These are phyloP conservation scores for Acacia melanoxylon DNA, from an alignment of 306 rosid genomes.

Conservation along the genomic window DNA sequence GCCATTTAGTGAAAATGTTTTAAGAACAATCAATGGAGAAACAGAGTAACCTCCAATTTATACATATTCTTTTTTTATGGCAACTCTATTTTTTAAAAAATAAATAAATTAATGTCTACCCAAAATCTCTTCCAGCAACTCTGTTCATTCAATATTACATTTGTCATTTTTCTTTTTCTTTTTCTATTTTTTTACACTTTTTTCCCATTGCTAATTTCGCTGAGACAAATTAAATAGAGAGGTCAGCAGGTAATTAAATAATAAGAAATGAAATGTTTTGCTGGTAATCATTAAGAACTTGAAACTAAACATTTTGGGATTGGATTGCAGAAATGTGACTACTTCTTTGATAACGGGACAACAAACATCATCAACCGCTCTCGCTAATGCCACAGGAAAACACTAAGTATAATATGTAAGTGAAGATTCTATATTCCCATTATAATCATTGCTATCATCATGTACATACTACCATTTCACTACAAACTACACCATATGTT, in stretches of 20 bases:
- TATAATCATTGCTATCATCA: neutral
- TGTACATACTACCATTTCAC: too few species aligned
- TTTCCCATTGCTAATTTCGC: neutral
- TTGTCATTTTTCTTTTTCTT: too few species aligned
- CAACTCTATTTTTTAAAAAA: too few species aligned
- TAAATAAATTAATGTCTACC: neutral
- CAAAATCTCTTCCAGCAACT: neutral
- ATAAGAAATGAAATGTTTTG: neutral
- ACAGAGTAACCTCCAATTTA: neutral
- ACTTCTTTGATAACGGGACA: constrained; percentile 51
- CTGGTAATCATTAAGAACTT: neutral
- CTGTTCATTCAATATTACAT: neutral
- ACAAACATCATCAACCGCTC: constrained; percentile 36
- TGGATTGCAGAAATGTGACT: constrained; percentile 47
- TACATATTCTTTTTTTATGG: too few species aligned
- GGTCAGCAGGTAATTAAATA: too few species aligned
- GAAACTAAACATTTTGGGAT: neutral
- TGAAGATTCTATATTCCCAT: neutral
- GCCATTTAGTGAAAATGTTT: neutral
- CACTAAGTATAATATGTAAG: constrained; percentile 43
- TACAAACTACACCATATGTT: too few species aligned
- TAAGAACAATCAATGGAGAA: neutral
- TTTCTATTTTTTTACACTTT: neutral
- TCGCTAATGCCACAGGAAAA: constrained; percentile 33
- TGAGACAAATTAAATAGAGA: too few species aligned